These are phyloP conservation scores for Ceratobasidium sp. DNA, from an alignment of 1,284 basidiomycete species.

Conservation along the genomic window DNA sequence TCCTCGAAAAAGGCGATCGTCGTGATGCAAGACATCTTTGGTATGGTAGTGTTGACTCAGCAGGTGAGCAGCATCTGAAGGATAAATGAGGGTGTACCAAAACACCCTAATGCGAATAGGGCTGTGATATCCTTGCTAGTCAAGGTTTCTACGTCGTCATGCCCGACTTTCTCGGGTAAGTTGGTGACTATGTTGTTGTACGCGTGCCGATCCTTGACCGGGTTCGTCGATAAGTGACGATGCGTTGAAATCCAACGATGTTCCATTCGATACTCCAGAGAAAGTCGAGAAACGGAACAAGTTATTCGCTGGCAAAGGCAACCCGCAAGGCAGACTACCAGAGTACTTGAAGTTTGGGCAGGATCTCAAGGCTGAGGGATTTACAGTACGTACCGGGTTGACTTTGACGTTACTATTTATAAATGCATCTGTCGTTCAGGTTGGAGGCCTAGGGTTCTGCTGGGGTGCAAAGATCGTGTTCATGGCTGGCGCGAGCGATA, in stretches of 20 bases:
- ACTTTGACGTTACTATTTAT: no score
- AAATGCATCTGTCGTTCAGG: no score
- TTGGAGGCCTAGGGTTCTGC: constrained; percentile 26
- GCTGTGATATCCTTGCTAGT: constrained; percentile 34
- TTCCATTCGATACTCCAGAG: constrained; percentile 27
- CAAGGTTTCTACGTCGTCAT: constrained; percentile 33
- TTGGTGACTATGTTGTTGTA: not conserved
- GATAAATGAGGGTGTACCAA: not conserved
- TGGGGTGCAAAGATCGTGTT: constrained; percentile 28
- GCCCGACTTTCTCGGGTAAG: constrained; percentile 27
- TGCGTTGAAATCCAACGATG: not conserved
- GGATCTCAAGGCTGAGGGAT: constrained; percentile 16
- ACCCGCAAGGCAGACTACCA: constrained; percentile 1
- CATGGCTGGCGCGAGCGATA: constrained; percentile 8
- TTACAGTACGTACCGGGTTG: not conserved
- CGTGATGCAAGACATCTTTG: constrained; percentile 24
- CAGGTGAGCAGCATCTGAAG: not conserved
- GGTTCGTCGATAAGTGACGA: constrained; percentile 5
- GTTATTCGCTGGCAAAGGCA: constrained; percentile 21
- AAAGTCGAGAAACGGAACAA: constrained; percentile 27
- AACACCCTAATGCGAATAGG: no score
- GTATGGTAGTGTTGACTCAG: constrained; percentile 30
- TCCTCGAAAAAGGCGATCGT: constrained; percentile 33
- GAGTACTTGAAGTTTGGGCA: constrained; percentile 6
- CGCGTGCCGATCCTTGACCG: not conserved